A percentile compares a stretch with the other conserved stretches of the same genome.
Conservation (phyloP, 768 basidiomycete species). For the Serpula lacrymans region DNA sequence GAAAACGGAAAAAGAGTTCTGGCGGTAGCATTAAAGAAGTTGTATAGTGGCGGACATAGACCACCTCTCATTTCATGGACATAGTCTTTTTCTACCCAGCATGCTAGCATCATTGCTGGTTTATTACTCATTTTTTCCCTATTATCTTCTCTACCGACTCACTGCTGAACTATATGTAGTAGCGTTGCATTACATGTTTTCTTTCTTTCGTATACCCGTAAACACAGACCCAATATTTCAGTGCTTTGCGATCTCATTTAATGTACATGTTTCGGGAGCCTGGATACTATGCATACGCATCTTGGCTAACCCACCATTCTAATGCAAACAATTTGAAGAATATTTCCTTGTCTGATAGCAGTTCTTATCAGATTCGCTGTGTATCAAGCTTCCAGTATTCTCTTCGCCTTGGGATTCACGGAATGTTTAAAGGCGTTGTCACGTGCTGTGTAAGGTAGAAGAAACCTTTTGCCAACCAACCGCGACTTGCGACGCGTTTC, state of each 20-base stretch:
- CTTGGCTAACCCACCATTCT: not conserved
- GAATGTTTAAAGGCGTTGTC: no score
- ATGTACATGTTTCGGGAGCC: constrained; percentile 21
- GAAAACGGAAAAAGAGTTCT: constrained; percentile 52
- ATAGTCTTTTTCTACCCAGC: constrained; percentile 16
- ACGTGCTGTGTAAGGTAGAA: not conserved
- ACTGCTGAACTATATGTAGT: no score
- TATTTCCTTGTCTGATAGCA: no score
- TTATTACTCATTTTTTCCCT: constrained; percentile 5
- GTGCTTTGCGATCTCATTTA: constrained; percentile 27
- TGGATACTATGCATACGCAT: not conserved
- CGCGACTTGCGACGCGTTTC: constrained; percentile 1
- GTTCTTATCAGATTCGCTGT: no score
- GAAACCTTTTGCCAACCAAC: not conserved
- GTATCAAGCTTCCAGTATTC: no score
- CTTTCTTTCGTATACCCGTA: constrained; percentile 28
- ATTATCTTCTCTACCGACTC: constrained; percentile 17
- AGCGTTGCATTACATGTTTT: constrained; percentile 16
- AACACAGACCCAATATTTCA: constrained; percentile 21
- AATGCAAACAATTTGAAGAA: not conserved
- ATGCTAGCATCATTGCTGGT: constrained; percentile 14
- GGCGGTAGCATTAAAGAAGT: constrained; percentile 42
- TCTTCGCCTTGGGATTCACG: no score
- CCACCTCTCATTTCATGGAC: constrained; percentile 15
- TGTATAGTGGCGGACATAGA: constrained; percentile 22